phyloP scores from a whole-genome alignment of 2,329 filamentous ascomycete genomes.

The Claviceps monticola region DNA sequence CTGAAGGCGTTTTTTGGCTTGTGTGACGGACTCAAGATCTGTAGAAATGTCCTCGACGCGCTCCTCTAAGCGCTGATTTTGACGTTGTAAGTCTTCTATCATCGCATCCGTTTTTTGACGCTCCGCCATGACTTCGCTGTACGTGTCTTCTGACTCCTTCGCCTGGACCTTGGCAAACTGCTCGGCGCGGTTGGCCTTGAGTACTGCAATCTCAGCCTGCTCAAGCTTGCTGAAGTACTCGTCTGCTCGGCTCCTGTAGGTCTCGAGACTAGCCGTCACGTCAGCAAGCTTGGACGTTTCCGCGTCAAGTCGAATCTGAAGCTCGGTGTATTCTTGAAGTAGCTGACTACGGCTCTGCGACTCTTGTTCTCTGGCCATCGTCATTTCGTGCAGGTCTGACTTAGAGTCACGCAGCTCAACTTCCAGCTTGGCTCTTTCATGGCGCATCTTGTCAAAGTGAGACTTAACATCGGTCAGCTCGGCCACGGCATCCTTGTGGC shows the following conservation, averaged over 20 bases:
- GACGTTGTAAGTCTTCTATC: conserved; percentile 80
- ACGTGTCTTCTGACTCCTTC: conserved; percentile 82
- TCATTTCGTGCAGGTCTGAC: conserved; percentile 73
- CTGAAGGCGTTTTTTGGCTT: conserved; percentile 87
- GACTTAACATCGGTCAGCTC: conserved; percentile 79
- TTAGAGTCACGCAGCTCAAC: conserved; percentile 74
- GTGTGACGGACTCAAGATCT: conserved; percentile 70
- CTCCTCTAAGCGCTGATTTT: conserved; percentile 82
- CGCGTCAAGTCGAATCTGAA: conserved; percentile 84
- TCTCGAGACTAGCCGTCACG: conserved; percentile 64
- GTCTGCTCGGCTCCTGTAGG: conserved; percentile 86
- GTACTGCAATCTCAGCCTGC: conserved; percentile 87
- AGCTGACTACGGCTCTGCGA: conserved; percentile 76
- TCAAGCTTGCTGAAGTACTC: conserved; percentile 97
- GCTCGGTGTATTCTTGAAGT: conserved; percentile 80
- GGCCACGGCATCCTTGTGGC: conserved; percentile 71
- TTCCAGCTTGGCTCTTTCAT: conserved; percentile 64
- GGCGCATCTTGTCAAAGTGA: conserved; percentile 75
- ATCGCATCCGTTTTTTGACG: conserved; percentile 77
- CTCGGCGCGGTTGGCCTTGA: conserved; percentile 83
- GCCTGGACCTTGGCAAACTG: conserved; percentile 87
- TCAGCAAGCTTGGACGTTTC: conserved; percentile 78
- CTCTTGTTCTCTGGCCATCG: conserved; percentile 70
- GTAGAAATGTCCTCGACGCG: conserved; percentile 83
- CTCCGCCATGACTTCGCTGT: conserved; percentile 79